These are phyloP conservation scores for Trichoderma reesei DNA, from an alignment of 495 filamentous ascomycete species.

Conservation along the genomic window DNA sequence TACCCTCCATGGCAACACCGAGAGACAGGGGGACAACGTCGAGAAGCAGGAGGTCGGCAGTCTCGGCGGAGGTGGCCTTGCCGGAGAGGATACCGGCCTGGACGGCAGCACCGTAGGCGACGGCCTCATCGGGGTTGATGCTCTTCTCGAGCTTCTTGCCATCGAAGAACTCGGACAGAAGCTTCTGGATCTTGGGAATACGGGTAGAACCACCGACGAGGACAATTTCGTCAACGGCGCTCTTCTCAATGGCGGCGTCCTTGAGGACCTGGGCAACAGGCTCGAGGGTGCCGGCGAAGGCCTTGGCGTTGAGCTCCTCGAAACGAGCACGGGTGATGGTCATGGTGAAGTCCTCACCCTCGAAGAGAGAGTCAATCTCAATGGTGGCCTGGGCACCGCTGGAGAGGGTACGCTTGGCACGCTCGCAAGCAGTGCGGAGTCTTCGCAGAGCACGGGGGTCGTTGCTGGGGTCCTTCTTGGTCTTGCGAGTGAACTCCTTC, in stretches of 20 bases:
- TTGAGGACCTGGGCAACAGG: slow-evolving; percentile 98
- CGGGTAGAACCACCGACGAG: slow-evolving; percentile 97
- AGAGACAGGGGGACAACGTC: slow-evolving; percentile 96
- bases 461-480: slow-evolving; percentile 71
- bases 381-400: slow-evolving; percentile 95
- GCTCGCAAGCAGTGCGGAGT: slow-evolving; percentile 97
- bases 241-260: slow-evolving; percentile 92
- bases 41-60: slow-evolving; percentile 88
- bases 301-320: slow-evolving; percentile 96
- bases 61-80: slow-evolving; percentile 91
- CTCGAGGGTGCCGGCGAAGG: slow-evolving; percentile 93
- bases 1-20: slow-evolving; percentile 99
- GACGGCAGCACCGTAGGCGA: slow-evolving; percentile 97
- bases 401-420: slow-evolving; percentile 97
- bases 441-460: slow-evolving; percentile 96
- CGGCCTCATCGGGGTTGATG: slow-evolving; percentile 99
- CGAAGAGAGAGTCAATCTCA: slow-evolving; percentile 97
- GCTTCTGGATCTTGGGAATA: slow-evolving; percentile 98
- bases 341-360: slow-evolving; percentile 96
- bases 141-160: slow-evolving; percentile 99
- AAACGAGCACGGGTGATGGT: slow-evolving; percentile 99
- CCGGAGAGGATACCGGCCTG: slow-evolving; percentile 97
- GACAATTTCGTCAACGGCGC: slow-evolving; percentile 92
- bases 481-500: slow-evolving; percentile 84
- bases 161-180: slow-evolving; percentile 96